Base-by-base conservation (phyloP, 148 eudicot species). In the Oxyria digyna region DNA sequence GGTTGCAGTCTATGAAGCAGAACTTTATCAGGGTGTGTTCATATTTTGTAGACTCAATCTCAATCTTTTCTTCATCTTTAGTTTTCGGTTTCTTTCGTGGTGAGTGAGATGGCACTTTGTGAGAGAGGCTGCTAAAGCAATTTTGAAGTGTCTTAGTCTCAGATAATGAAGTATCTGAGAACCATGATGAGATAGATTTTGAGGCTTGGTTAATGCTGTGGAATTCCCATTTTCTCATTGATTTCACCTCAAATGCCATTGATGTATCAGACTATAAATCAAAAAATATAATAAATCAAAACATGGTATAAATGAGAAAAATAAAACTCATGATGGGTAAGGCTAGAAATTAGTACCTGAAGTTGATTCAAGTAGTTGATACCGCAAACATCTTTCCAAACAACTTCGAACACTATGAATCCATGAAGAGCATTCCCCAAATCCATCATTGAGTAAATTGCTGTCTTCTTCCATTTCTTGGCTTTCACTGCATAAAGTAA, bases 141-240 rank as follows among this genome's bases (percentile, higher is more conserved):
- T 74, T 78, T 75, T 76, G 75, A 72, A 87, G 76, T 26, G 68
- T 54, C 74, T 71, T 50, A 67, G 35, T 74, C 74, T 94, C 99
- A 15, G 73, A 42, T 50, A 72, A 38, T 50, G 12, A 48, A 31
- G 87, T 87, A 69, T 96, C 97, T 23, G 85, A 78, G 74, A 91
- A 95, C 99, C 99, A 95, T 48, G 89, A 79, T 33, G 81, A 74
- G 29, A 87, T 84, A 73, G 69, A 76, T 26, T 74, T 72, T 18
- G 77, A 76, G 67, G 99, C 99, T 79, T 95, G 97, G 41, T 75
- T 78, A 52, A 95, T 77, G 75, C 94, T 87, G 81, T 88, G 86
- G 74, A 95, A 95, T 82, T 95, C 99, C 99, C 96, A 95, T 79
- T 86, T 85, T 75, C 74, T 85, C 97, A 95, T 91, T 33, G 77